phyloP scores from a whole-genome alignment of 2,329 filamentous ascomycete genomes.

The Xylariomycetidae sp. region DNA sequence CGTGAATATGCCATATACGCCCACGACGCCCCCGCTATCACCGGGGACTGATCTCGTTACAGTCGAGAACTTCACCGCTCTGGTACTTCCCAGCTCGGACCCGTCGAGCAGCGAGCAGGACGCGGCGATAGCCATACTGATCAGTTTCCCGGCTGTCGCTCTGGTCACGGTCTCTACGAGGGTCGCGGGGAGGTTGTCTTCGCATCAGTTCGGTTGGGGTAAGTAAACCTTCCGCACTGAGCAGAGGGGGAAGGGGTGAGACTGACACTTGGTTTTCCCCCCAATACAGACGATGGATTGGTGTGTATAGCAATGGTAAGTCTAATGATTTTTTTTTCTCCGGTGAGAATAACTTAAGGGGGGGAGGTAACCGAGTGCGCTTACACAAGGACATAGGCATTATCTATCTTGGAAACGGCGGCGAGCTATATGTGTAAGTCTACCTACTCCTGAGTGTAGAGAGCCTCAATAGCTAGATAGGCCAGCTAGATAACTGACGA shows the following conservation, averaged over 20 bases:
- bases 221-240: too few species aligned
- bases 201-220: conserved; percentile 17
- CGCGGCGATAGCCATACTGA: conserved; percentile 10
- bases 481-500: not conserved
- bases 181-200: conserved; percentile 15
- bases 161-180: conserved; percentile 15
- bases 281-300: conserved; percentile 14
- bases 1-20: not conserved
- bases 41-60: conserved; percentile 2
- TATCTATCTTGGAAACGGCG: conserved; percentile 18
- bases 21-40: conserved; percentile 6
- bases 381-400: conserved; percentile 6
- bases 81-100: conserved; percentile 7
- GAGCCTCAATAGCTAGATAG: too few species aligned
- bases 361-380: too few species aligned
- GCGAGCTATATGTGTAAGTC: conserved; percentile 20
- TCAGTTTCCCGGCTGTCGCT: conserved; percentile 14
- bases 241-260: too few species aligned
- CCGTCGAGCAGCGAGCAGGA: conserved; percentile 14
- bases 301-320: conserved; percentile 19
- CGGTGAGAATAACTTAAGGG: too few species aligned
- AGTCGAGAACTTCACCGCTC: conserved; percentile 4
- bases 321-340: too few species aligned
- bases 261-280: not conserved
- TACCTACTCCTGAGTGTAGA: not conserved